Percentiles rank a stretch among this genome's conserved stretches.
Conservation (phyloP, 805 yeast species). For the Pichia phayaonensis region DNA sequence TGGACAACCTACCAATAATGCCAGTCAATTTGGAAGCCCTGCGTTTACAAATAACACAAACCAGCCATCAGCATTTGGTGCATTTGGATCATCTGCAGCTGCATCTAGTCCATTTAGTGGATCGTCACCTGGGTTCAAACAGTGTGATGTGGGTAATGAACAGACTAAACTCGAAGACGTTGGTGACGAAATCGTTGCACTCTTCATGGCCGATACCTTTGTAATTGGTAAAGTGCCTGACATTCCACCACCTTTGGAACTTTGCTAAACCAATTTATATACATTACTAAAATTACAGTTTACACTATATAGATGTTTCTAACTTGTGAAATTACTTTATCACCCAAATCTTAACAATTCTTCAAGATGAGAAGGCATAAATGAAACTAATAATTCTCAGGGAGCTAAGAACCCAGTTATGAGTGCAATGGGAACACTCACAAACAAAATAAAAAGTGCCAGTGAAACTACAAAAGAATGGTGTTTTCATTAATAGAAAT, state of each 20-base stretch:
- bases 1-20: not conserved
- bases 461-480: too few species aligned
- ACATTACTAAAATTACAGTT: too few species aligned
- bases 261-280: slow-evolving; percentile 23
- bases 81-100: slow-evolving; percentile 16
- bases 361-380: too few species aligned
- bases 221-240: slow-evolving; percentile 64
- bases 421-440: too few species aligned
- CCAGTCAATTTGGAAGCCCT: not conserved
- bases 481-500: too few species aligned
- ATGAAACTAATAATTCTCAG: too few species aligned
- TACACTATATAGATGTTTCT: too few species aligned
- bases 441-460: too few species aligned
- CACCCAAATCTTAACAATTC: too few species aligned
- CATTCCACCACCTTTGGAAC: slow-evolving; percentile 55
- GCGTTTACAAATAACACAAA: not conserved
- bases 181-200: slow-evolving; percentile 34
- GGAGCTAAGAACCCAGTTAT: too few species aligned
- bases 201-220: slow-evolving; percentile 43
- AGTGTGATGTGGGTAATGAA: slow-evolving; percentile 19
- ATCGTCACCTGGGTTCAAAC: slow-evolving; percentile 12
- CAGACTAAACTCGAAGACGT: slow-evolving; percentile 30
- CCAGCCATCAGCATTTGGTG: not conserved
- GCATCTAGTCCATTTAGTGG: slow-evolving; percentile 12
- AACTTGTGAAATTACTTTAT: too few species aligned